Evolutionary conservation across 352 stramenopile genomes (phyloP).

Genomic region (Globisporangium heterothallicum): DNA sequence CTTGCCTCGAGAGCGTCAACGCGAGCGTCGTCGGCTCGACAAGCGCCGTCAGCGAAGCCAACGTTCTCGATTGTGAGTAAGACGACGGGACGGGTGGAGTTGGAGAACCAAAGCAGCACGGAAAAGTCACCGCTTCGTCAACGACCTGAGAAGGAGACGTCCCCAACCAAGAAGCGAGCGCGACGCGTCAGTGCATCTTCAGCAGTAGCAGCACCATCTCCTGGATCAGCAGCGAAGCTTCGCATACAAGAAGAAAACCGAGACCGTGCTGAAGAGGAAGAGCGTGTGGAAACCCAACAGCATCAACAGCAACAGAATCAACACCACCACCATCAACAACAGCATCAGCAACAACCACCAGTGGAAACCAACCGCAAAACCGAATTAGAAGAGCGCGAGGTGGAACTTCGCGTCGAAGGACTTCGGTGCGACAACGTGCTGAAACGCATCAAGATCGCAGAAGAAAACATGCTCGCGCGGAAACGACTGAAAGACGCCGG

Average conservation of each 20-base stretch:
- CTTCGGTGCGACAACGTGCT: conserved; percentile 7
- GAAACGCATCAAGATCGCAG: conserved; percentile 23
- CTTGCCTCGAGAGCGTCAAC: neutral
- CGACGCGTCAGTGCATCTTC: too few relatives aligned
- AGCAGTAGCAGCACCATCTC: neutral
- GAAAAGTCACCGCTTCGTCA: neutral
- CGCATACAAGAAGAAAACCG: too few relatives aligned
- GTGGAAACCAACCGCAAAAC: neutral
- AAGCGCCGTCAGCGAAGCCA: neutral
- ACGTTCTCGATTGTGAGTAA: conserved; percentile 12
- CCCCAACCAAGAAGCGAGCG: neutral
- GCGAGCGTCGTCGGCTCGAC: neutral
- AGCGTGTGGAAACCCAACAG: too few relatives aligned
- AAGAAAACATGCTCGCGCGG: conserved; percentile 23
- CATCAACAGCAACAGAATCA: too few relatives aligned
- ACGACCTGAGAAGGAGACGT: neutral
- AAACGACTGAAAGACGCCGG: conserved; percentile 29
- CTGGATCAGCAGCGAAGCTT: neutral
- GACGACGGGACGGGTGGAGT: conserved; percentile 11
- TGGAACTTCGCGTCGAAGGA: neutral
- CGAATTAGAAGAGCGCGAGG: neutral
- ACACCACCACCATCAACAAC: neutral
- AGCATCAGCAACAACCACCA: neutral
- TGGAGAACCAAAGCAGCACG: conserved; percentile 10
- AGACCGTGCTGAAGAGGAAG: too few relatives aligned